Conservation (phyloP, 345 rosid species). For the Salix koriyanagi region DNA sequence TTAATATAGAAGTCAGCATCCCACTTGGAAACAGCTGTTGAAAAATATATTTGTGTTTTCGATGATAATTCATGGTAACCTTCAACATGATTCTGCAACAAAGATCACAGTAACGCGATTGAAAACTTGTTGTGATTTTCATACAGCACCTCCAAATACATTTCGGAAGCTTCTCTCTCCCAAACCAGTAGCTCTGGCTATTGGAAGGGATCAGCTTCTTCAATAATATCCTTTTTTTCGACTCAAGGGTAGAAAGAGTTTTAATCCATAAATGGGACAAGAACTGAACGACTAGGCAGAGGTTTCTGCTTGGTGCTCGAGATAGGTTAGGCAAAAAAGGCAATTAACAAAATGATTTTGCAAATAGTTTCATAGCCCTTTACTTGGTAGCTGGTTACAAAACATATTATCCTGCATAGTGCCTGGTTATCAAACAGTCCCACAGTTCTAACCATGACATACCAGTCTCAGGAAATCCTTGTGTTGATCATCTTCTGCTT, state of each 20-base stretch:
- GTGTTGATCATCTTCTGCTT: conserved; percentile 65
- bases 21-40: conserved; percentile 65
- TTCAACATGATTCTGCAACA: conserved; percentile 70
- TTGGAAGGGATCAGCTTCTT: background rate
- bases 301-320: background rate
- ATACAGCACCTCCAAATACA: background rate
- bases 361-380: background rate
- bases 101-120: background rate
- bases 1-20: conserved; percentile 81
- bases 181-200: background rate
- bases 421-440: background rate
- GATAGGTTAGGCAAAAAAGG: background rate
- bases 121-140: background rate
- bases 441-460: conserved; percentile 6
- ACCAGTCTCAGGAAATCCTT: conserved; percentile 70
- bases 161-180: background rate
- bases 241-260: background rate
- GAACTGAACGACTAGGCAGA: background rate
- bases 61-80: conserved; percentile 69
- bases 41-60: conserved; percentile 65
- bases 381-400: background rate
- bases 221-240: background rate
- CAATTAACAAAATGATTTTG: background rate
- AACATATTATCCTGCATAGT: background rate
- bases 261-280: background rate